Percentiles rank a stretch among this genome's conserved stretches.
phyloP scores from a whole-genome alignment of 2,329 filamentous ascomycete genomes.

The Arthrocladium fulminans region DNA sequence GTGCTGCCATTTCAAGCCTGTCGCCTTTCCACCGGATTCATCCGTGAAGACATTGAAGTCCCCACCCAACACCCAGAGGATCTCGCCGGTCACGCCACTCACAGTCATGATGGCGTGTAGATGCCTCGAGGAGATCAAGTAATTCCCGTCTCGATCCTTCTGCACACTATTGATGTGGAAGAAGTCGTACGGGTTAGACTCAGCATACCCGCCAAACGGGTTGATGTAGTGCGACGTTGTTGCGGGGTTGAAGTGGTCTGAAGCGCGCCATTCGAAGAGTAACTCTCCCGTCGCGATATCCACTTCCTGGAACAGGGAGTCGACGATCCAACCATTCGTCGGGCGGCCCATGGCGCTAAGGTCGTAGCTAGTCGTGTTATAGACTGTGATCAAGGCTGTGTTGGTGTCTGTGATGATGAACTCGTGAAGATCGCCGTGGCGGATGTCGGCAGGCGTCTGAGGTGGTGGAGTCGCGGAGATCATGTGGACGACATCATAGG shows the following conservation, averaged over 20 bases:
- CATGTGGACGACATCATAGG: slow-evolving; percentile 17
- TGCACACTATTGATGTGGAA: slow-evolving; percentile 49
- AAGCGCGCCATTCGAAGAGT: slow-evolving; percentile 41
- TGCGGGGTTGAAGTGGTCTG: slow-evolving; percentile 33
- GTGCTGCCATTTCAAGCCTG: slow-evolving; percentile 45
- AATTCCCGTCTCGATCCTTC: slow-evolving; percentile 40
- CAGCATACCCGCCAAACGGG: slow-evolving; percentile 13
- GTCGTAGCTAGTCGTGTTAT: slow-evolving; percentile 14
- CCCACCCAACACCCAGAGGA: slow-evolving; percentile 47
- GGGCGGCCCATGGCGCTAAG: slow-evolving; percentile 12
- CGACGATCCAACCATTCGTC: slow-evolving; percentile 29
- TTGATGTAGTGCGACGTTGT: slow-evolving; percentile 13
- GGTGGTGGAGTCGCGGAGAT: slow-evolving; percentile 8
- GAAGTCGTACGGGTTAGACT: slow-evolving; percentile 39
- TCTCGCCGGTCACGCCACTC: slow-evolving; percentile 35
- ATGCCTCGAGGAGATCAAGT: slow-evolving; percentile 37
- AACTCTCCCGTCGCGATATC: slow-evolving; percentile 37
- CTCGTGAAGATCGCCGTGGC: slow-evolving; percentile 17
- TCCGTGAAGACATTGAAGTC: slow-evolving; percentile 36
- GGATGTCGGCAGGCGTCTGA: not conserved
- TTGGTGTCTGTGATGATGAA: slow-evolving; percentile 16
- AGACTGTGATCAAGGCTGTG: slow-evolving; percentile 18
- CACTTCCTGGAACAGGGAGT: slow-evolving; percentile 39
- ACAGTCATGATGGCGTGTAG: slow-evolving; percentile 34
- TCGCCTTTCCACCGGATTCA: slow-evolving; percentile 34